Evolutionary conservation across 2,329 filamentous ascomycete species (phyloP), one percentile per base, ranked within the genome.

Genomic region (Penicillium sclerotigenum): DNA sequence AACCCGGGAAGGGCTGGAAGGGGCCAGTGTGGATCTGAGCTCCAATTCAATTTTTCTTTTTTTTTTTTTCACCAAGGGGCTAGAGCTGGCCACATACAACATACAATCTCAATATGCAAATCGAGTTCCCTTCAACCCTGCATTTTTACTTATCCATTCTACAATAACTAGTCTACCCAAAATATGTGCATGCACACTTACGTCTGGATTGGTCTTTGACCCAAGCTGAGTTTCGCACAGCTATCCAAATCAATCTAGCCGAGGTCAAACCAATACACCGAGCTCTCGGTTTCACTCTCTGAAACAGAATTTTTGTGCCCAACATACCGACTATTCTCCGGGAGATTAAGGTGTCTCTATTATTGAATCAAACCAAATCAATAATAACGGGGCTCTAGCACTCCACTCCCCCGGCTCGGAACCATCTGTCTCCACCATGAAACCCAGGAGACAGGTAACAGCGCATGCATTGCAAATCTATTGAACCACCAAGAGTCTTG

Each of bases 381-480:
- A 43, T 31, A 26, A 43, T 31, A 38, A 26, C 38, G 50, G 34
- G 47, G 48, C 29, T 42, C 16, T 20, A 43, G 14, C 20, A n/a
- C 13, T 16, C 47, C 9, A 50, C 11, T 14, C 3, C 5, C 13
- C 37, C 37, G 20, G 24, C 13, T 33, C 29, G 36, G 29, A 50
- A 22, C n/a, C n/a, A 42, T 36, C 37, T 11, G 37, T 34, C 45
- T 20, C 51, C 45, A 49, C 52, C 28, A 45, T 14, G n/a, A 31
- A 26, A 58, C 53, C 58, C 56, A 54, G 58, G 26, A 38, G 24
- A 29, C 26, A 51, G 53, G 56, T 60, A 57, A 16, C 24, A 53
- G 54, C 56, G 6, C 16, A 52, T 51, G 47, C 31, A 28, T 18
- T 33, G 24, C 18, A 48, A 46, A 41, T 47, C 43, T 14, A 38